phyloP scores from a whole-genome alignment of 225 moss, liverwort and hornwort species.

The Marchantia paleacea region DNA sequence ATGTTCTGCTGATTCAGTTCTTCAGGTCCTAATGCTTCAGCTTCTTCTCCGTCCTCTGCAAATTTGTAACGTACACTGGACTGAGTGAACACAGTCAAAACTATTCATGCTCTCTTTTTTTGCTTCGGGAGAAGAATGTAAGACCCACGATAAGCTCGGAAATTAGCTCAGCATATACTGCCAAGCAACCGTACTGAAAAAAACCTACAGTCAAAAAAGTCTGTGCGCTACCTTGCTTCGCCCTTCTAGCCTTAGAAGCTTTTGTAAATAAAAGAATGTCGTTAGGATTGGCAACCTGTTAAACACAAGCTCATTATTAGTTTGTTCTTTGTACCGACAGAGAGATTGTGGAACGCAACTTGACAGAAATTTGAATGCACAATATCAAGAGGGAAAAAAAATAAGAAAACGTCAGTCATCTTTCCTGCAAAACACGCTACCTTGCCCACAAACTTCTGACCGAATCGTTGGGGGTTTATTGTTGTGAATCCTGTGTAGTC shows the following conservation, averaged over 20 bases:
- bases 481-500: constrained; percentile 98
- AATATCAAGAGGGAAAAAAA: neutral
- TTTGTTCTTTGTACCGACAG: neutral
- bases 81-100: neutral
- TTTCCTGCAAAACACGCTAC: constrained; percentile 29
- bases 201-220: neutral
- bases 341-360: neutral
- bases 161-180: no score
- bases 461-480: constrained; percentile 96
- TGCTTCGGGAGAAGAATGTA: neutral
- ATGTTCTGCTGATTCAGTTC: constrained; percentile 99
- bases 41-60: constrained; percentile 64
- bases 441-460: constrained; percentile 98
- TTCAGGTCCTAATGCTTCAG: constrained; percentile 74
- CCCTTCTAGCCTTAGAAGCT: constrained; percentile 59
- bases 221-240: constrained; percentile 46
- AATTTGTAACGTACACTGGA: neutral
- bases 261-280: constrained; percentile 96
- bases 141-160: neutral
- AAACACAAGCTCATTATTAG: neutral
- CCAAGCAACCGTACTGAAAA: neutral
- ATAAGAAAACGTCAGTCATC: neutral
- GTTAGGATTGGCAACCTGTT: constrained; percentile 96
- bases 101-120: neutral
- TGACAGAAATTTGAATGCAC: neutral